These are phyloP conservation scores for Coemansia sp. DNA, from an alignment of 192 early-diverging fungal species.

Conservation along the genomic window DNA sequence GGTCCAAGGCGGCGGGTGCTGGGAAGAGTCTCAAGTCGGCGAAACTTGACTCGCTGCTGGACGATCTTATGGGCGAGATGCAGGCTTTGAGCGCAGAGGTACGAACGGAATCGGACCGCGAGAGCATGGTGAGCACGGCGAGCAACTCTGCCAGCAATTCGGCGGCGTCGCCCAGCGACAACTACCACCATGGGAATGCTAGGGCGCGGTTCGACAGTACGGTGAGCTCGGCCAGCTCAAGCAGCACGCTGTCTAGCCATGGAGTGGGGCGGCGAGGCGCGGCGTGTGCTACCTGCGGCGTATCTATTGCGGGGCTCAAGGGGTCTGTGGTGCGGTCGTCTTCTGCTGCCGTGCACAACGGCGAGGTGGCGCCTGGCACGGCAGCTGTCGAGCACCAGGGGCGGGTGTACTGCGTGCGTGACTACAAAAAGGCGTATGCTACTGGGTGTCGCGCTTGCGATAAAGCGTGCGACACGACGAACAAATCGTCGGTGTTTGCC, in stretches of 20 bases:
- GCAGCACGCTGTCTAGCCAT: conserved; percentile 45
- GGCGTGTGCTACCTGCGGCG: conserved; percentile 38
- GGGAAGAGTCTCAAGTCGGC: conserved; percentile 31
- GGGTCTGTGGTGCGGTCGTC: conserved; percentile 28
- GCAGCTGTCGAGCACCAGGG: conserved; percentile 42
- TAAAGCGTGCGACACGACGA: conserved; percentile 28
- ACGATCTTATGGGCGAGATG: conserved; percentile 53
- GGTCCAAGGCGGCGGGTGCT: neutral
- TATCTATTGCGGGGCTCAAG: conserved; percentile 4
- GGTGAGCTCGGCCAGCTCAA: conserved; percentile 43
- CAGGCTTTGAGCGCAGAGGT: conserved; percentile 44
- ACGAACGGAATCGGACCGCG: conserved; percentile 49
- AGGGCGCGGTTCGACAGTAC: conserved; percentile 43
- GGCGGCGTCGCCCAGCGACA: conserved; percentile 24
- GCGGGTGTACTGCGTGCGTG: conserved; percentile 46
- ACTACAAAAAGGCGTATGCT: conserved; percentile 13
- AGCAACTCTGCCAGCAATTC: conserved; percentile 13
- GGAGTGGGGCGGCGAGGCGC: conserved; percentile 10
- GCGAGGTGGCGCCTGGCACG: conserved; percentile 25
- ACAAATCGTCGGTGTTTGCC: conserved; percentile 55
- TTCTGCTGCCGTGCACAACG: conserved; percentile 10
- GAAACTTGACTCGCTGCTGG: conserved; percentile 49
- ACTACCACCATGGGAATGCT: neutral
- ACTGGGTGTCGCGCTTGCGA: conserved; percentile 26
- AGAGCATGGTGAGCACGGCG: conserved; percentile 42